phyloP scores from a whole-genome alignment of 345 rosid species.

The Hypericum androsaemum region DNA sequence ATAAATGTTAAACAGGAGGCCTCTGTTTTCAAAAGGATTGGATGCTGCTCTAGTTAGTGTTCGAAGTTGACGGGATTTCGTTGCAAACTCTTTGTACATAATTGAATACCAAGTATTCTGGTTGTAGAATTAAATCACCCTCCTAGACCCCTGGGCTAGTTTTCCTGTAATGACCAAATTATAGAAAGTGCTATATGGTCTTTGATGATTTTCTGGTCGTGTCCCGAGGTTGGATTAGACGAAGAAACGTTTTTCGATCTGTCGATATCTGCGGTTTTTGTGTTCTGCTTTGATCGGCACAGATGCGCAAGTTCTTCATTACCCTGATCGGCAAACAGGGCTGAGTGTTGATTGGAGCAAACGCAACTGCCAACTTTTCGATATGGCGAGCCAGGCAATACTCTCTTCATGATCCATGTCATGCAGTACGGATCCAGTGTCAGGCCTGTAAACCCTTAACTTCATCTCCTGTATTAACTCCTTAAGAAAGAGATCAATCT shows the following conservation, averaged over 20 bases:
- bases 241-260: no score
- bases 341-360: slow-evolving; percentile 46
- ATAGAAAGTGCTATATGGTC: no score
- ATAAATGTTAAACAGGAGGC: neutral
- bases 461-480: no score
- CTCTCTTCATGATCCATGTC: slow-evolving; percentile 80
- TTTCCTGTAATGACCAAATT: no score
- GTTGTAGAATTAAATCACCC: no score
- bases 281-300: slow-evolving; percentile 24
- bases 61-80: neutral
- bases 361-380: slow-evolving; percentile 72
- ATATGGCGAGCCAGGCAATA: slow-evolving; percentile 55
- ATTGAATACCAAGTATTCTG: no score
- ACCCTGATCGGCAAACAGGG: slow-evolving; percentile 54
- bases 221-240: no score
- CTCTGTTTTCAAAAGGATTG: neutral
- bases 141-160: no score
- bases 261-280: no score
- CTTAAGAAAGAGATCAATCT: no score
- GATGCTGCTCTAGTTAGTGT: neutral
- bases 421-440: slow-evolving; percentile 22
- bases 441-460: no score
- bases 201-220: no score
- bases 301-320: slow-evolving; percentile 70
- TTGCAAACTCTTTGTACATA: neutral